phyloP scores from a whole-genome alignment of 2,329 filamentous ascomycete species.

The Arachnopeziza araneosa region DNA sequence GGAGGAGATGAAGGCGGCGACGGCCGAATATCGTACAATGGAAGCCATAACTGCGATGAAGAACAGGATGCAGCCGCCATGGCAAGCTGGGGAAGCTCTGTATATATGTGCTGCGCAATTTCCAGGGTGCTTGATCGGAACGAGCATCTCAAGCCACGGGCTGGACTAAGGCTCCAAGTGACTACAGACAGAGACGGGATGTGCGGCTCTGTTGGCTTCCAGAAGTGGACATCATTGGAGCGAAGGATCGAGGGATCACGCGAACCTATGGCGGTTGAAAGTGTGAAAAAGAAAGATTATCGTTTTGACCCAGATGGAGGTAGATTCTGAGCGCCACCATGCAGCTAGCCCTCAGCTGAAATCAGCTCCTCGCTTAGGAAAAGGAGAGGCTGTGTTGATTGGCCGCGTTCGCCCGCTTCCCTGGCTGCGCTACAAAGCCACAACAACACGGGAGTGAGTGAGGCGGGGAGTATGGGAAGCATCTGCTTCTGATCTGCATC shows the following conservation, averaged over 20 bases:
- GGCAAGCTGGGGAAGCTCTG: not conserved
- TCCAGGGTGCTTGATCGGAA: not conserved
- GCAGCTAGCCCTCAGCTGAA: not conserved
- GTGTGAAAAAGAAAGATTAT: not conserved
- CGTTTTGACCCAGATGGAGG: not conserved
- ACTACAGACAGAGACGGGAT: constrained; percentile 1
- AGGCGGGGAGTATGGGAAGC: not conserved
- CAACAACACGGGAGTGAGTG: not conserved
- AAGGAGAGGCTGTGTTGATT: not conserved
- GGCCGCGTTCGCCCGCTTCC: too few species aligned
- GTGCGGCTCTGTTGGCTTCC: constrained; percentile 3
- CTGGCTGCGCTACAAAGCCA: not conserved
- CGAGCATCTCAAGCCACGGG: not conserved
- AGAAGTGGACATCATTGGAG: not conserved
- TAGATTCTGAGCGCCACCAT: not conserved
- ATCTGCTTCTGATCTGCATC: not conserved
- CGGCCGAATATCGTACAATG: constrained; percentile 9
- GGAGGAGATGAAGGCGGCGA: constrained; percentile 8
- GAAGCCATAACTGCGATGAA: constrained; percentile 3
- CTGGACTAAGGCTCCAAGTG: too few species aligned
- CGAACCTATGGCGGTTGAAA: not conserved
- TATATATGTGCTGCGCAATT: not conserved
- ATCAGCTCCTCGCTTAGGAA: not conserved
- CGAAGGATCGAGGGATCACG: not conserved
- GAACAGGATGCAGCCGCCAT: not conserved